Evolutionary conservation across 345 rosid genomes (phyloP).

Genomic region (Ailanthus altissimus): DNA sequence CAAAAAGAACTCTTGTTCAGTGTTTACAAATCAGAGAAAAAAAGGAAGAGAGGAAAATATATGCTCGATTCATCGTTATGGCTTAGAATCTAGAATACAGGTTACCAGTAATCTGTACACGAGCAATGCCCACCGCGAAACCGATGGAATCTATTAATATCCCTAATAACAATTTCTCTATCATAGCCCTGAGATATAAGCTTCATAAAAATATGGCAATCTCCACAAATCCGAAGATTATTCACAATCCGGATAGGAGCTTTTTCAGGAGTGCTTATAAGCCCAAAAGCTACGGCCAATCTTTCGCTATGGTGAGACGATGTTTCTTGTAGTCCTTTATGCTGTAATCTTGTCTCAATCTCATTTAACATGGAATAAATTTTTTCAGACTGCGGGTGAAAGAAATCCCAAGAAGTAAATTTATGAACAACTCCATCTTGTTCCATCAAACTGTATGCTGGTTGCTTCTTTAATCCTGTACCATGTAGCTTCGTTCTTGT

Average conservation of each 20-base stretch:
- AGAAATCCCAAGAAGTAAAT: conserved; percentile 11
- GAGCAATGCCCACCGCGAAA: conserved; percentile 30
- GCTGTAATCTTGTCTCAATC: conserved; percentile 9
- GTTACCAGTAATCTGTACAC: conserved; percentile 31
- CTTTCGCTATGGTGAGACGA: conserved; percentile 30
- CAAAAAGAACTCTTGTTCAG: too few relatives aligned
- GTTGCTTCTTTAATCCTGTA: conserved; percentile 23
- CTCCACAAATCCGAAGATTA: conserved; percentile 25
- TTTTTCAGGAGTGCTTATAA: conserved; percentile 18
- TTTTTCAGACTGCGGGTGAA: conserved; percentile 10
- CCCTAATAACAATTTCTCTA: conserved; percentile 27
- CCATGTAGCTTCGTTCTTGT: conserved; percentile 26
- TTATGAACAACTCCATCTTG: conserved; percentile 27
- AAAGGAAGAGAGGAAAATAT: too few relatives aligned
- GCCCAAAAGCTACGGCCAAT: conserved; percentile 34
- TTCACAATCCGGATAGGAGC: conserved; percentile 28
- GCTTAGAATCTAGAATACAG: background rate
- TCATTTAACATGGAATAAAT: conserved; percentile 20
- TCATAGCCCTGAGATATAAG: conserved; percentile 17
- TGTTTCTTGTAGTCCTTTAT: background rate
- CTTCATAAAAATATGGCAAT: conserved; percentile 32
- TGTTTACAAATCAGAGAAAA: too few relatives aligned
- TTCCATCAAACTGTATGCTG: conserved; percentile 25
- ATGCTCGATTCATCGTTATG: too few relatives aligned
- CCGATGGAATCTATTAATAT: conserved; percentile 28